Conservation (phyloP, 495 filamentous ascomycete genomes). For the Xylaria scruposa region DNA sequence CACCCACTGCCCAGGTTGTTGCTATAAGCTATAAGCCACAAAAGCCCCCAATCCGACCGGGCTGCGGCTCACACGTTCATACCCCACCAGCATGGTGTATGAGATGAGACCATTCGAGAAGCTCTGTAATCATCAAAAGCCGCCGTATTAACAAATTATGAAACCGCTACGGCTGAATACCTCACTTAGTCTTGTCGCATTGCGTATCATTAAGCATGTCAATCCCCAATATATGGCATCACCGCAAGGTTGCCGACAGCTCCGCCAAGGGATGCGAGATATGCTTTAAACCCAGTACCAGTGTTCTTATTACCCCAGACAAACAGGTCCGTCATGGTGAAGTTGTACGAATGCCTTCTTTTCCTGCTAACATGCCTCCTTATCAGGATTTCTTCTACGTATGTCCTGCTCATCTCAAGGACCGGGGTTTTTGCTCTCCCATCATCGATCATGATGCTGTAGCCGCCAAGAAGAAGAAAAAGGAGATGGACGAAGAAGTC, state of each 20-base stretch:
- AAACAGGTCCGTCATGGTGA: conserved; percentile 70
- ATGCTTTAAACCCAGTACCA: conserved; percentile 87
- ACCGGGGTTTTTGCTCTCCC: conserved; percentile 79
- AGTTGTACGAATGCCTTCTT: conserved; percentile 8
- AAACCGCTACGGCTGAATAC: not conserved
- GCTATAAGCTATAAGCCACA: conserved; percentile 3
- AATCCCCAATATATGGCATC: conserved; percentile 82
- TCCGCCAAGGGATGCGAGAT: conserved; percentile 83
- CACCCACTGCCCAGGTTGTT: not conserved
- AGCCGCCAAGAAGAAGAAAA: conserved; percentile 71
- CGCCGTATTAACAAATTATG: not conserved
- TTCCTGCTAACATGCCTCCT: conserved; percentile 30
- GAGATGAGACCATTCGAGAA: not conserved
- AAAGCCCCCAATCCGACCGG: not conserved
- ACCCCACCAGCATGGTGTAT: not conserved
- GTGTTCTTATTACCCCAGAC: conserved; percentile 87
- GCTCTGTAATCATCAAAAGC: not conserved
- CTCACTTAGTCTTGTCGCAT: not conserved
- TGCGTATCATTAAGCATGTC: conserved; percentile 44
- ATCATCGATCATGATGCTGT: conserved; percentile 78
- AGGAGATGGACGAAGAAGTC: conserved; percentile 75
- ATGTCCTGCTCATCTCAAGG: conserved; percentile 83
- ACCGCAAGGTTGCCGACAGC: conserved; percentile 86
- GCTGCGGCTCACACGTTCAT: not conserved
- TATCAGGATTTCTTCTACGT: conserved; percentile 91